Percentiles rank a stretch among this genome's conserved stretches.
Conservation (phyloP, 805 yeast genomes). For the Schwanniomyces occidentalis region DNA sequence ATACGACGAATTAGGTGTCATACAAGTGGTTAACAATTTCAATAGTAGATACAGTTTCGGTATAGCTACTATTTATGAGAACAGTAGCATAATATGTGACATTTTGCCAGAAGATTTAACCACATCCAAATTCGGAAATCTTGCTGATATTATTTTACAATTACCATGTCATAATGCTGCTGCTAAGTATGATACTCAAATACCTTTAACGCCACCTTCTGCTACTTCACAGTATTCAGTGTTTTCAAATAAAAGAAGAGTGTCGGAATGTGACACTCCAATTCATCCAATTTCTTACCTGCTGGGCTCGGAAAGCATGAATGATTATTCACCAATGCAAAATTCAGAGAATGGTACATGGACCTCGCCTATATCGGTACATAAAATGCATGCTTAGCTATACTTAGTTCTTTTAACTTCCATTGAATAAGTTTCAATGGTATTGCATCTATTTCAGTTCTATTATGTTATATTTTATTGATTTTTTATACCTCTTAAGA, state of each 20-base stretch:
- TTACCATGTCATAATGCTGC: too few relatives aligned
- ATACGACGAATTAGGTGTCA: constrained; percentile 52
- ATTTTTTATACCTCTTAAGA: too few relatives aligned
- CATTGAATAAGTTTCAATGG: constrained; percentile 6
- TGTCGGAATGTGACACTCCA: constrained; percentile 24
- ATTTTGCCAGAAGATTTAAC: constrained; percentile 6
- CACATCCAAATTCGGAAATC: constrained; percentile 16
- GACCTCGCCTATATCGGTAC: constrained; percentile 11
- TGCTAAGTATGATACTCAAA: too few relatives aligned
- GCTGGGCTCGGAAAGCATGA: constrained; percentile 9
- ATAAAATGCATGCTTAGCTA: constrained; percentile 8
- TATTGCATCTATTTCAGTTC: constrained; percentile 1
- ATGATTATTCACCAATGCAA: constrained; percentile 11
- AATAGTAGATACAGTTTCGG: constrained; percentile 13
- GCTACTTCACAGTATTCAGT: constrained; percentile 43
- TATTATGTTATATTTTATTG: too few relatives aligned
- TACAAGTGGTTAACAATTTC: constrained; percentile 44
- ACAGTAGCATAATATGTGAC: constrained; percentile 10
- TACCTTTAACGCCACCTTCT: constrained; percentile 42
- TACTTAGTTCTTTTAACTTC: constrained; percentile 1
- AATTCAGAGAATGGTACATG: constrained; percentile 6
- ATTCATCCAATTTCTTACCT: constrained; percentile 17
- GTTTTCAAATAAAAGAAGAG: constrained; percentile 29
- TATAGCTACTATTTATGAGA: constrained; percentile 23
- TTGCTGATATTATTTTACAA: constrained; percentile 28